Conservation (phyloP, 2,329 filamentous ascomycete species). For the Fusarium tuaranense region DNA sequence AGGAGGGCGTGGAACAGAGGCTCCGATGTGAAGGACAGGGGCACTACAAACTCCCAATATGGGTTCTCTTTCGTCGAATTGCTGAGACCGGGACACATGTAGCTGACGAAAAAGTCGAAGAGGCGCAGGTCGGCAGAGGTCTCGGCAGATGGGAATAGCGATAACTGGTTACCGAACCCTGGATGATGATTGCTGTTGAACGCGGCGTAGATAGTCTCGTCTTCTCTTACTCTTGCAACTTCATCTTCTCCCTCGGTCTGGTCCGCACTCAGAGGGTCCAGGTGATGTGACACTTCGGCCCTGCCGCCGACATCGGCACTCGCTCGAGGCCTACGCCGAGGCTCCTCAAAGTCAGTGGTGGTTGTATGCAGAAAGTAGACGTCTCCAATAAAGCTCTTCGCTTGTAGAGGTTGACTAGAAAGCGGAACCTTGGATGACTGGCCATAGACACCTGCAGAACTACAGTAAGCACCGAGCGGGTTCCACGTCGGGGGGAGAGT, state of each 20-base stretch:
- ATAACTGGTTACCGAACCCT: not conserved
- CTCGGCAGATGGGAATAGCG: not conserved
- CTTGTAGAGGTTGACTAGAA: not conserved
- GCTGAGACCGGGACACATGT: slow-evolving; percentile 5
- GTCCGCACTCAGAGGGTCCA: not conserved
- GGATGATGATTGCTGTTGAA: not conserved
- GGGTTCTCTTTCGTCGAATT: slow-evolving; percentile 10
- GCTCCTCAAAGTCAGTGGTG: not conserved
- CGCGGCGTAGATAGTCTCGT: not conserved
- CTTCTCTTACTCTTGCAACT: not conserved
- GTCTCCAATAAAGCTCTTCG: not conserved
- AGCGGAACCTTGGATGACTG: slow-evolving; percentile 4
- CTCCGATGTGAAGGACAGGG: slow-evolving; percentile 6
- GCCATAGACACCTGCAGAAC: slow-evolving; percentile 8
- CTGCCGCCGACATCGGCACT: not conserved
- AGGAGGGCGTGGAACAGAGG: slow-evolving; percentile 8
- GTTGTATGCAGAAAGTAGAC: slow-evolving; percentile 9
- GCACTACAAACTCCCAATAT: slow-evolving; percentile 12
- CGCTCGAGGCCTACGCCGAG: not conserved
- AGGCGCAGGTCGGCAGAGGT: not conserved
- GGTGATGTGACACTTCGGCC: not conserved
- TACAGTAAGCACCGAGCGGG: not conserved
- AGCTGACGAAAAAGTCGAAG: slow-evolving; percentile 12
- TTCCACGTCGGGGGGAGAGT: not conserved
- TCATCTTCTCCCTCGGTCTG: not conserved